phyloP scores from a whole-genome alignment of 345 rosid species.

The Xanthoceras sorbifolium region DNA sequence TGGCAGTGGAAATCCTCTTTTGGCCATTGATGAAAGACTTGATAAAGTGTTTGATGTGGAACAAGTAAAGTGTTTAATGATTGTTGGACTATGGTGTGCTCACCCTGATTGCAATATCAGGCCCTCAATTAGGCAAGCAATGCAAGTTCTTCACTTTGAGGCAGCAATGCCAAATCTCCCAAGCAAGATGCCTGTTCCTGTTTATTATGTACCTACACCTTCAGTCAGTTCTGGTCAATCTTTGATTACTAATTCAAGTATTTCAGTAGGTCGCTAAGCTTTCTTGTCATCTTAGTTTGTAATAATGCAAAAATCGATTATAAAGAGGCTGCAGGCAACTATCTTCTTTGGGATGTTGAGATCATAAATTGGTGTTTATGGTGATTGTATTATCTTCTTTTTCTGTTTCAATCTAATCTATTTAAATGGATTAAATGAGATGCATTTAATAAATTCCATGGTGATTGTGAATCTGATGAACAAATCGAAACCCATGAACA shows the following conservation, averaged over 20 bases:
- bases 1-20: conserved; percentile 12
- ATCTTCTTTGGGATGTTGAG: neutral
- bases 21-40: neutral
- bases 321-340: neutral
- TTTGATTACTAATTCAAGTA: conserved; percentile 1
- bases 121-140: conserved; percentile 20
- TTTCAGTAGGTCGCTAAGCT: neutral
- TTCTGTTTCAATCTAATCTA: neutral
- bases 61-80: conserved; percentile 2
- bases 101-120: neutral
- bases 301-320: neutral
- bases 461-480: no score
- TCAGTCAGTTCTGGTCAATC: neutral
- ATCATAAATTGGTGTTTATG: neutral
- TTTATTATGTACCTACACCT: neutral
- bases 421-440: neutral
- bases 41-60: neutral
- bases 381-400: neutral
- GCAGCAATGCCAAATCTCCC: conserved; percentile 19
- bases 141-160: conserved; percentile 28
- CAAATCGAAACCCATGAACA: no score
- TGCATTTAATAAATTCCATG: no score
- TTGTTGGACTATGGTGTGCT: conserved; percentile 10
- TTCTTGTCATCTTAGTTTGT: neutral
- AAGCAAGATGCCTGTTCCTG: conserved; percentile 24